Conservation (phyloP, 2,329 filamentous ascomycete species). For the Emmonsiellopsis sp. region DNA sequence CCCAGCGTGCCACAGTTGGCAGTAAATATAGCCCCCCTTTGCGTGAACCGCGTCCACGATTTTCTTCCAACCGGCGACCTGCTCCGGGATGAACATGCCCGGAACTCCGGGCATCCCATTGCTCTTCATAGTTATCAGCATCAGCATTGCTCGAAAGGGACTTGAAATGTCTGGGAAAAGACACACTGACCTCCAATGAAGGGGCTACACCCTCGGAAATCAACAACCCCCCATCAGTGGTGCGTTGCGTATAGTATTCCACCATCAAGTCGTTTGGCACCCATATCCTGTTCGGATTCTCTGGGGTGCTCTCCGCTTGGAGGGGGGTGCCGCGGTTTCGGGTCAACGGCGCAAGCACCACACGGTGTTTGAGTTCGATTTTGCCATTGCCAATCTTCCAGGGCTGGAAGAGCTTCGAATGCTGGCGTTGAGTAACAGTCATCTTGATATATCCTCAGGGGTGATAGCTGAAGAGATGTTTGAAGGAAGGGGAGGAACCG, state of each 20-base stretch:
- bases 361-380: conserved; percentile 42
- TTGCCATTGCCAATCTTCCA: conserved; percentile 39
- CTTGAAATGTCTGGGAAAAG: not conserved
- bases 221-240: conserved; percentile 28
- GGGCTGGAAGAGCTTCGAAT: conserved; percentile 36
- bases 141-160: conserved; percentile 17
- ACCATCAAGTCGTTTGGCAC: conserved; percentile 35
- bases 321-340: conserved; percentile 44
- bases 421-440: not conserved
- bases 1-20: conserved; percentile 38
- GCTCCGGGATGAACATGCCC: conserved; percentile 27
- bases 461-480: no score
- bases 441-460: not conserved
- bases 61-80: conserved; percentile 43
- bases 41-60: conserved; percentile 44
- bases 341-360: conserved; percentile 46
- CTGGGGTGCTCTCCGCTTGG: conserved; percentile 32
- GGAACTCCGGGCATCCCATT: conserved; percentile 31
- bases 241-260: conserved; percentile 33
- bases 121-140: conserved; percentile 16
- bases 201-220: conserved; percentile 31
- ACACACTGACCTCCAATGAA: conserved; percentile 26
- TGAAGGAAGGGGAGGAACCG: no score
- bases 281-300: conserved; percentile 43
- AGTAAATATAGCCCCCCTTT: conserved; percentile 41